A percentile compares a stretch with the other conserved stretches of the same genome.
Evolutionary conservation across 2,329 filamentous ascomycete genomes (phyloP).

Genomic region (Zasmidium citrigriseum): DNA sequence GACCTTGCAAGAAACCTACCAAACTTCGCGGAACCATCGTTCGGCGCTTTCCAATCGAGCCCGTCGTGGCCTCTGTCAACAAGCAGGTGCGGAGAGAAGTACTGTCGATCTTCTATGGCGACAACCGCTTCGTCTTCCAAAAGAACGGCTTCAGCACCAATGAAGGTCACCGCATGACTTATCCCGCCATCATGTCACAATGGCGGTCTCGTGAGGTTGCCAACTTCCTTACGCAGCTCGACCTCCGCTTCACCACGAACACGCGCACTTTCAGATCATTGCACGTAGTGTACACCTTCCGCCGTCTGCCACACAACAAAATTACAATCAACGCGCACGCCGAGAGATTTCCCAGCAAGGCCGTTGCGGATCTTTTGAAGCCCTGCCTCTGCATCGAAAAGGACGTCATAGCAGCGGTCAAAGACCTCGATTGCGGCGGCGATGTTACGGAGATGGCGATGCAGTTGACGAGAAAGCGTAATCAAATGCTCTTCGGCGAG

Average conservation of each 20-base stretch:
- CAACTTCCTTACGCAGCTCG: slow-evolving; percentile 12
- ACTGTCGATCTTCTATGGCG: slow-evolving; percentile 23
- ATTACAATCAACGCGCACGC: slow-evolving; percentile 14
- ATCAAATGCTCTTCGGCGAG: slow-evolving; percentile 11
- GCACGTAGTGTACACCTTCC: slow-evolving; percentile 13
- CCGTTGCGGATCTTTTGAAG: neutral
- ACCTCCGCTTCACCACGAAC: slow-evolving; percentile 13
- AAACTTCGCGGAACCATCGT: slow-evolving; percentile 11
- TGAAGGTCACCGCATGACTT: slow-evolving; percentile 17
- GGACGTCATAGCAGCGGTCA: slow-evolving; percentile 3
- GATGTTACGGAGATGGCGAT: slow-evolving; percentile 15
- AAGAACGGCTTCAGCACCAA: slow-evolving; percentile 15
- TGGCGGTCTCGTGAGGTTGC: slow-evolving; percentile 19
- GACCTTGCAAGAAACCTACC: slow-evolving; percentile 13
- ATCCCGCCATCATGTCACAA: slow-evolving; percentile 11
- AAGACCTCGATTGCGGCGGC: neutral
- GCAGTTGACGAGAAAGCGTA: slow-evolving; percentile 13
- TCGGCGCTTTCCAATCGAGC: slow-evolving; percentile 22
- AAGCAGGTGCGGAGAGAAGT: slow-evolving; percentile 22
- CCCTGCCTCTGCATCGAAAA: slow-evolving; percentile 18
- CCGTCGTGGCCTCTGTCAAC: slow-evolving; percentile 14
- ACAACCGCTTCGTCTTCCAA: slow-evolving; percentile 21
- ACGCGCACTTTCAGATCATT: slow-evolving; percentile 1
- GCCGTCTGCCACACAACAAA: slow-evolving; percentile 3
- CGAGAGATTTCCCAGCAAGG: slow-evolving; percentile 13